Evolutionary conservation across 2,329 filamentous ascomycete species (phyloP).

Genomic region (Tolypocladium tundrense): DNA sequence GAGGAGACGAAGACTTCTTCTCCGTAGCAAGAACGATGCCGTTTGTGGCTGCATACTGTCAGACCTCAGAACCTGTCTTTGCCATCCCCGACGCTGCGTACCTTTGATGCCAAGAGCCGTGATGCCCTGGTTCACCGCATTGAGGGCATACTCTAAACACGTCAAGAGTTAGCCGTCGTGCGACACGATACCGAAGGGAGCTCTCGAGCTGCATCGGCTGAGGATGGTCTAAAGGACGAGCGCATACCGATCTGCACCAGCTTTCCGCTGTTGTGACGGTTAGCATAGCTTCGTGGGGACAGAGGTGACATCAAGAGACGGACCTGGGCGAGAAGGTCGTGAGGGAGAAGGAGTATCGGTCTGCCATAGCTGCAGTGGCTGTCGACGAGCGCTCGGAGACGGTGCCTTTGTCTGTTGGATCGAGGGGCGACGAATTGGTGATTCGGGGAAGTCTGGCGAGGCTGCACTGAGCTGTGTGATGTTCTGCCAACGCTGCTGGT

Average conservation of each 20-base stretch:
- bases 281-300: constrained; percentile 15
- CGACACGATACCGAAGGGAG: background rate
- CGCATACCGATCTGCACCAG: constrained; percentile 84
- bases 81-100: constrained; percentile 24
- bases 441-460: background rate
- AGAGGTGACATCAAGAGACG: constrained; percentile 23
- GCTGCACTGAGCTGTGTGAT: constrained; percentile 18
- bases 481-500: constrained; percentile 16
- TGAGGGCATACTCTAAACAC: constrained; percentile 85
- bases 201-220: background rate
- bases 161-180: constrained; percentile 1
- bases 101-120: constrained; percentile 98
- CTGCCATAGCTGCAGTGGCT: constrained; percentile 60
- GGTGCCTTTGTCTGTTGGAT: constrained; percentile 5
- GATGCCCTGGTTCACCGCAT: constrained; percentile 98
- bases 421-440: constrained; percentile 4
- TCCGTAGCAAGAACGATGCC: constrained; percentile 97
- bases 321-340: constrained; percentile 99
- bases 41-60: constrained; percentile 65
- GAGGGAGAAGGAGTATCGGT: constrained; percentile 98
- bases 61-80: constrained; percentile 4
- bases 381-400: background rate
- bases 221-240: background rate
- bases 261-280: constrained; percentile 68
- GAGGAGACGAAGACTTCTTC: constrained; percentile 97